Evolutionary conservation across 2,329 filamentous ascomycete species (phyloP).

Genomic region (Magnaporthiopsis incrustans): DNA sequence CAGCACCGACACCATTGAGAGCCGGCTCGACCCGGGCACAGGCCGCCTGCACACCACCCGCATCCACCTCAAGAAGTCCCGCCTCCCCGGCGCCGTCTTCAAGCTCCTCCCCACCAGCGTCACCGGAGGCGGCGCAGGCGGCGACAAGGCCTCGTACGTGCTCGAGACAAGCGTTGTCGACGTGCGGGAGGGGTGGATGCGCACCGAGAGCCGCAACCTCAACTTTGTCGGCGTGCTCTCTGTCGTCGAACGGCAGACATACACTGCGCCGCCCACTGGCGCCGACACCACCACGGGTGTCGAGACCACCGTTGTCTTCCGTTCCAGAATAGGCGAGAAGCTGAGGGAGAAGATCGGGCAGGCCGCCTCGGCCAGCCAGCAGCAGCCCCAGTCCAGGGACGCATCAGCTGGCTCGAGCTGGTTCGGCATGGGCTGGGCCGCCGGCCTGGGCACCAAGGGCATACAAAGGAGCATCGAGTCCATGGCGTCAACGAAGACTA

Average conservation of each 20-base stretch:
- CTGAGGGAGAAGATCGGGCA: slow-evolving; percentile 47
- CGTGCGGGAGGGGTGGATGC: slow-evolving; percentile 74
- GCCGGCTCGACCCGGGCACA: slow-evolving; percentile 62
- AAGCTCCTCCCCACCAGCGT: slow-evolving; percentile 66
- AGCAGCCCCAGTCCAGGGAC: slow-evolving; percentile 19
- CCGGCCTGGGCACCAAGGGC: slow-evolving; percentile 57
- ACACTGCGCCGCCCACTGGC: slow-evolving; percentile 32
- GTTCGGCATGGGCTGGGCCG: slow-evolving; percentile 30
- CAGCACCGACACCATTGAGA: slow-evolving; percentile 74
- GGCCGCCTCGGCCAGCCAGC: slow-evolving; percentile 23
- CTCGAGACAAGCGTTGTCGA: slow-evolving; percentile 75
- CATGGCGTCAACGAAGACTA: slow-evolving; percentile 68
- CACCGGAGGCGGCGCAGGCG: slow-evolving; percentile 55
- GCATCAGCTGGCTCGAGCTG: slow-evolving; percentile 24
- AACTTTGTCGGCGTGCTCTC: slow-evolving; percentile 76
- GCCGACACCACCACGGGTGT: slow-evolving; percentile 50
- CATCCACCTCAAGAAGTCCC: slow-evolving; percentile 74
- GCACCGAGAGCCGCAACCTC: slow-evolving; percentile 70
- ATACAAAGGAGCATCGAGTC: slow-evolving; percentile 73
- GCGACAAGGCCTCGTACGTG: slow-evolving; percentile 69
- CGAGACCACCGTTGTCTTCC: slow-evolving; percentile 65
- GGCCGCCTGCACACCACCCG: slow-evolving; percentile 71
- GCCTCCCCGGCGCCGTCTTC: slow-evolving; percentile 65
- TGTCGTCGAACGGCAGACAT: slow-evolving; percentile 69
- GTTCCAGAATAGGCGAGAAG: slow-evolving; percentile 63